Base-by-base conservation (phyloP, 257 asterid species). In the Gardenia jasminoides region DNA sequence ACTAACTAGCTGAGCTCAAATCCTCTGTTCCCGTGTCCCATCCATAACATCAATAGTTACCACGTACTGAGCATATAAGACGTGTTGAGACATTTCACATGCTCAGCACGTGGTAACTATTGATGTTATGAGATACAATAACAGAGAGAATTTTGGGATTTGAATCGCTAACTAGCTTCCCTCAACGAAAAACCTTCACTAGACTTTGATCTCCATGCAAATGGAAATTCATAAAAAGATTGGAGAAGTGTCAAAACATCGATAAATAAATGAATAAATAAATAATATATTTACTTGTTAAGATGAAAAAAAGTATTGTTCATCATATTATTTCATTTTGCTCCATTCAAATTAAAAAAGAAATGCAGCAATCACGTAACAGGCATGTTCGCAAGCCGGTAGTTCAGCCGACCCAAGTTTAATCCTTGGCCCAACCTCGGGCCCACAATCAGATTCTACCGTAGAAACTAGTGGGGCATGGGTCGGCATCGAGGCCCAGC, bases 351-450 rank as follows among this genome's bases (percentile, higher is more conserved):
- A 61, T 17, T 9, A n/a, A 61, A 22, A 28, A 3, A 1, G n/a
- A n/a, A n/a, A n/a, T n/a, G n/a, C 28, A 62, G 12, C 2, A 28
- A 62, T n/a, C 19, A 22, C 3, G 41, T 13, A 69, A 44, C 81
- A 58, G 64, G 47, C 77, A 71, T 72, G 77, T 62, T 79, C 30
- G 43, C 30, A 59, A 48, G 33, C 52, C 22, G 47, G 72, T 71
- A 61, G 76, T 43, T 68, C 66, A 61, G 56, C n/a, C n/a, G 70
- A 72, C 68, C 48, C 36, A 31, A 36, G 15, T n/a, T n/a, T 15
- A 33, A 69, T 68, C 22, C 6, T 15, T 54, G 81, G 50, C 70
- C 39, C 64, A 11, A 11, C 36, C 22, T 50, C 15, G 75, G 75
- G 75, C 75, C 58, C 2, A 20, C 52, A 50, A 31, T 58, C 46